Percentiles rank a stretch among this genome's conserved stretches.
Evolutionary conservation across 1,139 yeast species (phyloP).

Genomic region (Saccharomycopsis hybrid): DNA sequence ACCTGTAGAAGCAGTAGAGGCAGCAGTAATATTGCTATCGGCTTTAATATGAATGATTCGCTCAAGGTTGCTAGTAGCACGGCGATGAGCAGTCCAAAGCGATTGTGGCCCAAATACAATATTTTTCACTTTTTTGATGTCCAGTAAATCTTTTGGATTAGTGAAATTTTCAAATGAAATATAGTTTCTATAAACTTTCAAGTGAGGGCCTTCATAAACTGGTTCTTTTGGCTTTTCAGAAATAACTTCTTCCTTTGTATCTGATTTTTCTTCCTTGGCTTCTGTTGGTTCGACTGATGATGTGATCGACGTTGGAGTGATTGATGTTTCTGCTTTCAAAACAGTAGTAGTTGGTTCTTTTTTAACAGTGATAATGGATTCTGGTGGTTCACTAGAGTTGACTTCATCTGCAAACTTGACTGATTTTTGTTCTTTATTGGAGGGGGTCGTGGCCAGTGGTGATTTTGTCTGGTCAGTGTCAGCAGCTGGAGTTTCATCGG

Average conservation of each 20-base stretch:
- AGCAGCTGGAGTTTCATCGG: no score
- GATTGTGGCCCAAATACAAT: conserved; percentile 59
- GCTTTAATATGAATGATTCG: conserved; percentile 45
- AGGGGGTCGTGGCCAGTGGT: no score
- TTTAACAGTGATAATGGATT: not conserved
- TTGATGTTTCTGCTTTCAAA: no score
- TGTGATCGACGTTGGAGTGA: no score
- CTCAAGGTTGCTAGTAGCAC: conserved; percentile 45
- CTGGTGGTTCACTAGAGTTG: not conserved
- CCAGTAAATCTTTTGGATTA: conserved; percentile 29
- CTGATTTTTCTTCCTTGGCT: not conserved
- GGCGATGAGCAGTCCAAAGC: conserved; percentile 42
- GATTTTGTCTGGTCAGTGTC: no score
- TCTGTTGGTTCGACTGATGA: not conserved
- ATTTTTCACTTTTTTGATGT: conserved; percentile 35
- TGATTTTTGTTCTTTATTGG: no score
- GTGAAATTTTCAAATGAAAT: conserved; percentile 41
- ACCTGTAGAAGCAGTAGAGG: conserved; percentile 4
- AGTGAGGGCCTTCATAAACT: conserved; percentile 50
- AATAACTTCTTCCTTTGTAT: not conserved
- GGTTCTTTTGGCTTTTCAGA: conserved; percentile 2
- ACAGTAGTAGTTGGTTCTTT: not conserved
- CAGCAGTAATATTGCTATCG: conserved; percentile 24
- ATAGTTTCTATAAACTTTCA: conserved; percentile 46
- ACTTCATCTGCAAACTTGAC: not conserved